phyloP scores from a whole-genome alignment of 495 filamentous ascomycete genomes.

The Beverwykella pulmonaria region DNA sequence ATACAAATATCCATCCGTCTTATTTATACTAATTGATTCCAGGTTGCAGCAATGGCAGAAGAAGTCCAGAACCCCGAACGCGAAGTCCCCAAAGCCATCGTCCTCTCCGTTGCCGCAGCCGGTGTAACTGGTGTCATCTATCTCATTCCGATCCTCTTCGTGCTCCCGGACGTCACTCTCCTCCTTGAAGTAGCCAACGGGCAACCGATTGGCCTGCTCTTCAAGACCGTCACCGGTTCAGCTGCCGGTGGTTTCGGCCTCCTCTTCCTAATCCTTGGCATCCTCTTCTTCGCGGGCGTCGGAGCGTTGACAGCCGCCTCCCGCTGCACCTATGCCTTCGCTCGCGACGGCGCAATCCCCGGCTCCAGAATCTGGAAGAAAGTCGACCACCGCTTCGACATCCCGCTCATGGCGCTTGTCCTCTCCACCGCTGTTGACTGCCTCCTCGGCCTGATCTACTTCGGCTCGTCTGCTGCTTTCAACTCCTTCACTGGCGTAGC shows the following conservation, averaged over 20 bases:
- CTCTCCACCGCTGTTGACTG: conserved; percentile 59
- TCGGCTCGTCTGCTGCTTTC: conserved; percentile 64
- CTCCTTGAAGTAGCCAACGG: conserved; percentile 58
- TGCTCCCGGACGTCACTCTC: conserved; percentile 56
- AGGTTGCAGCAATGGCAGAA: conserved; percentile 54
- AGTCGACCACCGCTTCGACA: conserved; percentile 58
- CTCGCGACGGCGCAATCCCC: conserved; percentile 67
- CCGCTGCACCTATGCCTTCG: conserved; percentile 65
- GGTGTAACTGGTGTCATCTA: conserved; percentile 64
- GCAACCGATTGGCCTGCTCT: conserved; percentile 62
- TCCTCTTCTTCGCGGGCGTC: conserved; percentile 63
- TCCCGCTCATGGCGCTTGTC: conserved; percentile 61
- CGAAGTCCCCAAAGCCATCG: conserved; percentile 63
- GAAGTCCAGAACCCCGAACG: conserved; percentile 57
- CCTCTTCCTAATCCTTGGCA: conserved; percentile 71
- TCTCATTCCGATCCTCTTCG: conserved; percentile 64
- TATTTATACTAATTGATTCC: not conserved
- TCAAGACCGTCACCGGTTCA: conserved; percentile 61
- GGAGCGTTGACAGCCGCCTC: conserved; percentile 62
- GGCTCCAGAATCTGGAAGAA: conserved; percentile 65
- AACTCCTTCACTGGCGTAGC: conserved; percentile 69
- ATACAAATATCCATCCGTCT: not conserved
- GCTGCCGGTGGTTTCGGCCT: conserved; percentile 70
- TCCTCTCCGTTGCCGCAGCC: conserved; percentile 61
- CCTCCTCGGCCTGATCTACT: conserved; percentile 65